Evolutionary conservation across 257 asterid genomes (phyloP), one percentile per base, ranked within the genome.

Genomic region (Cordia subcordata): DNA sequence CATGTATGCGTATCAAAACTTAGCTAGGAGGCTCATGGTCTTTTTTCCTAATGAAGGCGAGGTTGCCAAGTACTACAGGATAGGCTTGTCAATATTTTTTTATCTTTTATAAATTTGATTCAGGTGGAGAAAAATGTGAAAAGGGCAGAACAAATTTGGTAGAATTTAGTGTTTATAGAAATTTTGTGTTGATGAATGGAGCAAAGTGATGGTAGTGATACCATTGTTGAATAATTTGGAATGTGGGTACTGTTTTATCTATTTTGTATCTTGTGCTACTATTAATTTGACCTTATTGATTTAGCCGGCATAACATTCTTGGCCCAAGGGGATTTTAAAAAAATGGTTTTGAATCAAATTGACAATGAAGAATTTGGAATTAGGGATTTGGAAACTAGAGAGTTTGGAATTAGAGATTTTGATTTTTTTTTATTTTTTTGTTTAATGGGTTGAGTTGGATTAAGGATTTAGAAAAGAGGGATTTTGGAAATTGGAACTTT

Each of bases 1-100:
- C 71, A 92, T 92, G 99, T 88, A 86, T 68, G 96, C 99, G 0
- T 88, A 88, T 68, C 99, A 92, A 82, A 92, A 92, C 50, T 92
- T 96, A 0, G 86, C 87, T 49, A 96, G 99, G 20, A 86, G 99
- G 79, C 94, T 92, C 62, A 92, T 92, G 96, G 96, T 96, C 0
- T 92, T 92, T 69, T 92, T 92, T 81, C 96, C 96, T 57, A 92
- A 92, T 57, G 99, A 88, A 16, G 87, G 84, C 63, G 99, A 92
- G 81, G 96, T 88, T 47, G 96, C 94, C 53, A 85, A 84, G 79
- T 86, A 84, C 87, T 82, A 79, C 86, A 84, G 81, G 68, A 77
- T 72, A 74, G 77, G 75, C 70, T 40, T 72, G 58, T 69, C 63
- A 58, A 11, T 11, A 47, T 58, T 55, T 8, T 16, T 68, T 68